These are phyloP conservation scores for Cantharellus anzutake DNA, from an alignment of 768 basidiomycete species.

Conservation along the genomic window DNA sequence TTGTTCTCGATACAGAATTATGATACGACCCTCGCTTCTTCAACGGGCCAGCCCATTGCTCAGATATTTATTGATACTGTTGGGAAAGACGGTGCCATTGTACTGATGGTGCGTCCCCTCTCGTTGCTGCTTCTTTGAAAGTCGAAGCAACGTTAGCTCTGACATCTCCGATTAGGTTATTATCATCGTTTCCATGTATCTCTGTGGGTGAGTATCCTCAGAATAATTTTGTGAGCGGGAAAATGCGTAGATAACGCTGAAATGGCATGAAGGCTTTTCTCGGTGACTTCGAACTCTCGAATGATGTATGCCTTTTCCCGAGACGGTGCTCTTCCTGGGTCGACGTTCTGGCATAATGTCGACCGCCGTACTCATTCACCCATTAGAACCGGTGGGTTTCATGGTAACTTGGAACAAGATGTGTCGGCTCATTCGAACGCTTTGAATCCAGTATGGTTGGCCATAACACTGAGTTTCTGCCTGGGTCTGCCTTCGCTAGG, in stretches of 20 bases:
- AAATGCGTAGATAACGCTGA: too few species aligned
- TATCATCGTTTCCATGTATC: constrained; percentile 54
- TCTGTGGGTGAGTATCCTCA: constrained; percentile 33
- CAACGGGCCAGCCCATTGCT: constrained; percentile 50
- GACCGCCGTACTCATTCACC: constrained; percentile 35
- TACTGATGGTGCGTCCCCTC: constrained; percentile 34
- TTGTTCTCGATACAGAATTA: constrained; percentile 65
- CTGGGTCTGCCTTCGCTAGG: constrained; percentile 58
- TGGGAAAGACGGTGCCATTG: constrained; percentile 54
- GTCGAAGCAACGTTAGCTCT: too few species aligned
- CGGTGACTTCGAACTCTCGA: constrained; percentile 56
- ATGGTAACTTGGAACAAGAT: background rate
- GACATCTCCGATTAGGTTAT: constrained; percentile 25
- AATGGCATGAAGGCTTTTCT: constrained; percentile 35
- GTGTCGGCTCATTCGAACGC: background rate
- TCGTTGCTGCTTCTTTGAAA: background rate
- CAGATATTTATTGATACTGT: constrained; percentile 67
- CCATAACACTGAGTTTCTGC: constrained; percentile 55
- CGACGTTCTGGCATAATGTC: constrained; percentile 46
- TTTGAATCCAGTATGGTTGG: constrained; percentile 43
- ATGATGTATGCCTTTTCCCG: constrained; percentile 75
- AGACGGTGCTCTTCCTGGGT: constrained; percentile 54
- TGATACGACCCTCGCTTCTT: constrained; percentile 29
- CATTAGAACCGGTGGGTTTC: constrained; percentile 32
- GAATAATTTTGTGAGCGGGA: background rate